phyloP scores from a whole-genome alignment of 1,139 yeast species.

The Pichia sp. region DNA sequence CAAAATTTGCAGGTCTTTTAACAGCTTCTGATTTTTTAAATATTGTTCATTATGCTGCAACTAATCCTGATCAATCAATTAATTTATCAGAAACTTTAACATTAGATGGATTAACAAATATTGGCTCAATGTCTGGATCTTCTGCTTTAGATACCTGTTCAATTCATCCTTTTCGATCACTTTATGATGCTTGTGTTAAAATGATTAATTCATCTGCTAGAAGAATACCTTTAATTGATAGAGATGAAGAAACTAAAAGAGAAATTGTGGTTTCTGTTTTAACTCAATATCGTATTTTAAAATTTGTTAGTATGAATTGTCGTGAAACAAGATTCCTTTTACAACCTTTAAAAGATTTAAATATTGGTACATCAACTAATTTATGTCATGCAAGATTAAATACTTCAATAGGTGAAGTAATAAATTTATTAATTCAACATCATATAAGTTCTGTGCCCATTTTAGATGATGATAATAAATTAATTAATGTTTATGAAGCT shows the following conservation, averaged over 20 bases:
- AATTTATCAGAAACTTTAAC: slow-evolving; percentile 57
- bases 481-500: slow-evolving; percentile 91
- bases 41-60: slow-evolving; percentile 91
- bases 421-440: slow-evolving; percentile 68
- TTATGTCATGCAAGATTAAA: slow-evolving; percentile 80
- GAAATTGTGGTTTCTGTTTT: slow-evolving; percentile 93
- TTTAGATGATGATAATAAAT: slow-evolving; percentile 59
- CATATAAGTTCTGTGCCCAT: slow-evolving; percentile 92
- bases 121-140: slow-evolving; percentile 44
- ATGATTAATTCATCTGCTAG: slow-evolving; percentile 89
- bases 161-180: slow-evolving; percentile 84
- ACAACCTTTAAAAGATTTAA: slow-evolving; percentile 65
- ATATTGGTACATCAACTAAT: slow-evolving; percentile 52
- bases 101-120: slow-evolving; percentile 50
- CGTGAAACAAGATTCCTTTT: slow-evolving; percentile 84
- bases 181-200: slow-evolving; percentile 89
- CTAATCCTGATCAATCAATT: slow-evolving; percentile 84
- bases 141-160: slow-evolving; percentile 83
- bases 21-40: slow-evolving; percentile 92
- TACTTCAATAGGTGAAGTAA: slow-evolving; percentile 92
- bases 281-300: slow-evolving; percentile 92
- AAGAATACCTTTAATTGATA: slow-evolving; percentile 90
- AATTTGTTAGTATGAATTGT: slow-evolving; percentile 93
- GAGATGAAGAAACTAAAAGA: slow-evolving; percentile 85
- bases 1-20: slow-evolving; percentile 88